Evolutionary conservation across 495 filamentous ascomycete species (phyloP).

Genomic region (Bathelium albidoporum): DNA sequence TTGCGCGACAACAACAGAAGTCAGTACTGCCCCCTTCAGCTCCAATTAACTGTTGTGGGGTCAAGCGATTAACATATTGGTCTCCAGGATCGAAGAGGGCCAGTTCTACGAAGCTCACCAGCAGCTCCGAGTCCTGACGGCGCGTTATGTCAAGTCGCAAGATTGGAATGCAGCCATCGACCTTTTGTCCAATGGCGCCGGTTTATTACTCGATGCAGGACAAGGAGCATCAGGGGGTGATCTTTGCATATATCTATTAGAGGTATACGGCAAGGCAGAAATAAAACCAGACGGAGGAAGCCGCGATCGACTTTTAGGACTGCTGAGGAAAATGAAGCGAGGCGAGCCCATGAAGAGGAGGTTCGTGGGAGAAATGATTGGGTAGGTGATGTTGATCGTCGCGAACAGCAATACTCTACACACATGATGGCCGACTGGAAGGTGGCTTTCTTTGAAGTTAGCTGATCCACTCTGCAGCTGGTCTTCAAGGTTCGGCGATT

Average conservation of each 20-base stretch:
- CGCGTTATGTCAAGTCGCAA: conserved; percentile 74
- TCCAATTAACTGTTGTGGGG: too few relatives aligned
- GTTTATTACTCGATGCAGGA: conserved; percentile 73
- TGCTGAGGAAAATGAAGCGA: conserved; percentile 68
- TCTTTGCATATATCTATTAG: conserved; percentile 71
- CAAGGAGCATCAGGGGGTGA: conserved; percentile 90
- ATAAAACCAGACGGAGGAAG: conserved; percentile 56
- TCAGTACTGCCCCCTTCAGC: conserved; percentile 26
- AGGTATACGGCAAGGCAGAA: conserved; percentile 77
- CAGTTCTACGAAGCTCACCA: conserved; percentile 96
- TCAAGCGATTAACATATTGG: conserved; percentile 12
- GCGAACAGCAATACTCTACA: background rate
- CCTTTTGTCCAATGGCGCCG: conserved; percentile 73
- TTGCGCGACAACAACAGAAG: conserved; percentile 61
- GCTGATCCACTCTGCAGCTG: conserved; percentile 58
- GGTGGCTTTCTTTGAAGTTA: too few relatives aligned
- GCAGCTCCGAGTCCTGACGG: conserved; percentile 86
- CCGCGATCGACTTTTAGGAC: conserved; percentile 50
- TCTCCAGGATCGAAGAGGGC: conserved; percentile 72
- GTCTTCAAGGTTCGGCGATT: conserved; percentile 73
- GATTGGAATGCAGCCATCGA: conserved; percentile 80
- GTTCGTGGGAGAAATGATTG: conserved; percentile 78
- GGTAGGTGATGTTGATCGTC: conserved; percentile 35
- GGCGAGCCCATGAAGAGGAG: conserved; percentile 85
- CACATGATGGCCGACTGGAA: too few relatives aligned